phyloP scores from a whole-genome alignment of 768 basidiomycete species.

The Collybia sordida region DNA sequence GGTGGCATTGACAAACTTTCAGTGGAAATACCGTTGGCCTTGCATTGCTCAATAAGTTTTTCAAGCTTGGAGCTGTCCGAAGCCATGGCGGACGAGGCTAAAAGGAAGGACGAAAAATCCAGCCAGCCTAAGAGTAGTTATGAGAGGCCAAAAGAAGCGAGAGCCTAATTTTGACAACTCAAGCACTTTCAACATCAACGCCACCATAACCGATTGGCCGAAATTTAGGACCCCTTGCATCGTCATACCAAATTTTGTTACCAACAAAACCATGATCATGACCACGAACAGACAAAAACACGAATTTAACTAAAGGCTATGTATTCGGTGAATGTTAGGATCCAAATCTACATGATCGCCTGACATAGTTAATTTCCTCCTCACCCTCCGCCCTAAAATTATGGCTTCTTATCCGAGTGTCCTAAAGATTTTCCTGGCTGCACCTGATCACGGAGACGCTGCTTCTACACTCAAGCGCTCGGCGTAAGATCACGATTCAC shows the following conservation, averaged over 20 bases:
- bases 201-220: too few species aligned
- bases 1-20: slow-evolving; percentile 4
- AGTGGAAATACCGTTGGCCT: slow-evolving; percentile 52
- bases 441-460: slow-evolving; percentile 78
- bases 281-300: too few species aligned
- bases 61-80: slow-evolving; percentile 50
- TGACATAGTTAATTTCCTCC: neutral
- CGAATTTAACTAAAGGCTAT: too few species aligned
- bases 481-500: slow-evolving; percentile 1
- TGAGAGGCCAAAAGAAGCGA: slow-evolving; percentile 3
- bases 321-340: too few species aligned
- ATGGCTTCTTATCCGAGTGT: slow-evolving; percentile 73
- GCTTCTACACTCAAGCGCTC: slow-evolving; percentile 58
- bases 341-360: too few species aligned
- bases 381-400: neutral
- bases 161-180: neutral
- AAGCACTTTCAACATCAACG: too few species aligned
- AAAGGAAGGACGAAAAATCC: neutral
- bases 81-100: slow-evolving; percentile 42
- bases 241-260: too few species aligned
- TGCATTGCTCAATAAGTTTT: slow-evolving; percentile 63
- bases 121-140: neutral
- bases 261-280: too few species aligned
- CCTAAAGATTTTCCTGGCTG: slow-evolving; percentile 83
- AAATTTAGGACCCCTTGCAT: too few species aligned